Evolutionary conservation across 108 stramenopile species (phyloP).

Genomic region (Cyclotella choctawhatcheeana): DNA sequence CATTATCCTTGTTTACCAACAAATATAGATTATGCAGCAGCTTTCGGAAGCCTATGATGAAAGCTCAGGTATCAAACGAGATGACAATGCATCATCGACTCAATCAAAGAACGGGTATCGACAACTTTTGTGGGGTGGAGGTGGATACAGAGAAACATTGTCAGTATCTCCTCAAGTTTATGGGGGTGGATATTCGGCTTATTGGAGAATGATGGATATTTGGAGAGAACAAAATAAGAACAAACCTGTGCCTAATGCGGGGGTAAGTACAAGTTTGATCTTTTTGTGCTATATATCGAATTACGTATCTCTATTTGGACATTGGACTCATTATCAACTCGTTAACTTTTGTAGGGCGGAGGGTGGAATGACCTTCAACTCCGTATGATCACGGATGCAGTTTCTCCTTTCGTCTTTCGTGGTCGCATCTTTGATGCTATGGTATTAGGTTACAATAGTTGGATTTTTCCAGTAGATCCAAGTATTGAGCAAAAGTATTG

Average conservation of each 20-base stretch:
- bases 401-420: no score
- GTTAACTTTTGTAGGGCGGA: no score
- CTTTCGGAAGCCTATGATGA: conserved; percentile 1
- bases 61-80: not conserved
- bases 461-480: conserved; percentile 1
- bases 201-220: conserved; percentile 8
- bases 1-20: no score
- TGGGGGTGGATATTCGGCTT: not conserved
- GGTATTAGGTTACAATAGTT: not conserved
- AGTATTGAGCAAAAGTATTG: not conserved
- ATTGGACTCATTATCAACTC: no score
- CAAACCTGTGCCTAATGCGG: not conserved
- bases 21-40: no score
- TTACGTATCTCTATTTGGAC: no score
- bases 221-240: not conserved
- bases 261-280: no score
- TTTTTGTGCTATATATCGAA: no score
- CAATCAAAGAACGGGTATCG: no score
- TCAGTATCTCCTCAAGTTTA: not conserved
- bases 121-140: not conserved
- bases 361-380: conserved; percentile 2
- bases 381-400: not conserved
- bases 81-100: no score
- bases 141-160: not conserved
- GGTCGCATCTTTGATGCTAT: not conserved